Evolutionary conservation across 2,329 filamentous ascomycete genomes (phyloP), one percentile per base, ranked within the genome.

Genomic region (Fusarium subglutinans): DNA sequence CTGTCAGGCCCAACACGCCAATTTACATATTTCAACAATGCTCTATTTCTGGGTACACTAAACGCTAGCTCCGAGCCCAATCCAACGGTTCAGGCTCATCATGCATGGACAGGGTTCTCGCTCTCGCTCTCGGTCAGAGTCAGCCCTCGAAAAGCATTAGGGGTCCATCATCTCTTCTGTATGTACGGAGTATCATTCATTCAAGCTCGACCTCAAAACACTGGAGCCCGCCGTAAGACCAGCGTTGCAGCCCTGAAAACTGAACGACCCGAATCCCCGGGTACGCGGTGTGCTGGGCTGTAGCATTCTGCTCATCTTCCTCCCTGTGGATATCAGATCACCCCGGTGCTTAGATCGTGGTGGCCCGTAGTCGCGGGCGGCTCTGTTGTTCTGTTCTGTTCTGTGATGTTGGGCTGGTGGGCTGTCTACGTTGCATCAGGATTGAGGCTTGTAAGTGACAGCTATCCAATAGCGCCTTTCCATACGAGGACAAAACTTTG

Each of bases 11-110:
- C 54, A 61, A 62, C 55, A 24, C 18, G 55, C 41, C 24, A 51
- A 44, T 63, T 59, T 47, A 59, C 38, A 35, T 48, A 48, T 51
- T 53, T 40, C 41, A 60, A 63, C 30, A 57, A 41, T 50, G 26
- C 64, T 55, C 65, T 69, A 69, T 69, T 69, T 60, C 54, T 45
- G 53, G 54, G 63, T 37, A 65, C 55, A 47, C 66, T 68, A 62
- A 55, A 66, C 43, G 37, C 51, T 70, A 45, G 59, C 51, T 59
- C 57, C 47, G 67, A 75, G 72, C 72, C 66, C 76, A 77, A 73
- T 67, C 56, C 67, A 74, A 75, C 61, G 66, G 74, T 74, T 78
- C 76, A 77, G 76, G 76, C 67, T 77, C 62, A 69, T 55, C 47
- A 60, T 66, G 66, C 75, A 77, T 63, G 75, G 75, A 62, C 75